These are phyloP conservation scores for Ehretia macrophylla DNA, from an alignment of 257 asterid species.

Conservation along the genomic window DNA sequence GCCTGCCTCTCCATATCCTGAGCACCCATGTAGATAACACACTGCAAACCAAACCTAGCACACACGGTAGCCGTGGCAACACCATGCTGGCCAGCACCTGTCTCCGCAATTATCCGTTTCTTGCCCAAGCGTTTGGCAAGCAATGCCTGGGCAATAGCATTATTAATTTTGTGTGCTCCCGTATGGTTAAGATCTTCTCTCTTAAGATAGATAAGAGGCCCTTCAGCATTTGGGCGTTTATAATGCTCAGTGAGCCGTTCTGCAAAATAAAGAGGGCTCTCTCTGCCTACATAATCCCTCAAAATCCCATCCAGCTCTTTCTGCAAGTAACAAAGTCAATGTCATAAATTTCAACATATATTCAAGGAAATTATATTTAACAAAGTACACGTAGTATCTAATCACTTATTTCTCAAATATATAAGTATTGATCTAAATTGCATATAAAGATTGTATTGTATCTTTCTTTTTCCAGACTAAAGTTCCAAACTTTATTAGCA, in stretches of 20 bases:
- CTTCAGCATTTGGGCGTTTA: conserved; percentile 57
- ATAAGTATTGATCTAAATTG: too few relatives aligned
- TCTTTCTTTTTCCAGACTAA: neutral
- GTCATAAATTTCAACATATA: neutral
- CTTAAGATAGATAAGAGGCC: conserved; percentile 80
- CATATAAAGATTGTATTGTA: too few relatives aligned
- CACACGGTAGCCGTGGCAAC: conserved; percentile 97
- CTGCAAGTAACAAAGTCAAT: conserved; percentile 39
- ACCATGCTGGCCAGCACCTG: conserved; percentile 99
- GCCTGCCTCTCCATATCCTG: conserved; percentile 98
- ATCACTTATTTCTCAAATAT: too few relatives aligned
- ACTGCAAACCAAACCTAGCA: conserved; percentile 87
- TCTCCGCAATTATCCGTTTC: conserved; percentile 69
- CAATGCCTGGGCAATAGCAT: conserved; percentile 80
- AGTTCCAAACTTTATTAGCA: neutral
- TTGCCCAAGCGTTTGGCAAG: conserved; percentile 67
- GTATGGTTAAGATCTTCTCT: conserved; percentile 89
- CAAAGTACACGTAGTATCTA: too few relatives aligned
- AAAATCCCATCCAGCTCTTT: conserved; percentile 73
- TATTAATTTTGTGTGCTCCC: conserved; percentile 88
- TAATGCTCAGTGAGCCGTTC: conserved; percentile 90
- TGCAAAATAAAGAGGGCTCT: conserved; percentile 87
- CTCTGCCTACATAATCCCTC: conserved; percentile 95
- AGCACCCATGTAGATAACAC: conserved; percentile 92
- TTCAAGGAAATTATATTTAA: too few relatives aligned